Evolutionary conservation across 164 flowering plant genomes (phyloP).

Genomic region (Liquidambar formosana): DNA sequence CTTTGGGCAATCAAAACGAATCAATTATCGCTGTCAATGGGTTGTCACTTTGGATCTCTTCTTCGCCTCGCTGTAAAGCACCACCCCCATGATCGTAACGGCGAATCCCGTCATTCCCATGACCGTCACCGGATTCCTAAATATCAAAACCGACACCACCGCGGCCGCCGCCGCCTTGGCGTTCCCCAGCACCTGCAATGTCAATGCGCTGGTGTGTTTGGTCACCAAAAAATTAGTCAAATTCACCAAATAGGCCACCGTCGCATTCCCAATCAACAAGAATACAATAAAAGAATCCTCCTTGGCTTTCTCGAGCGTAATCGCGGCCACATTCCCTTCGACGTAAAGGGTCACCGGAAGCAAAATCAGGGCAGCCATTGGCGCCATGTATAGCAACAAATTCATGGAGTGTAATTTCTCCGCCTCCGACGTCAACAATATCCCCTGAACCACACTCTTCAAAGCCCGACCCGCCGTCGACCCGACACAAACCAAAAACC

Average conservation of each 20-base stretch:
- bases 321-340: constrained; percentile 74
- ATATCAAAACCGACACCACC: constrained; percentile 85
- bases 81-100: constrained; percentile 92
- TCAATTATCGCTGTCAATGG: constrained; percentile 30
- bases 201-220: constrained; percentile 91
- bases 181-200: constrained; percentile 90
- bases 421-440: constrained; percentile 66
- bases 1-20: constrained; percentile 21
- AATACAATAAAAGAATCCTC: constrained; percentile 55
- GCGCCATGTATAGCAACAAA: constrained; percentile 89
- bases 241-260: constrained; percentile 94
- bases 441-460: constrained; percentile 90
- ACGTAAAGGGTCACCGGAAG: constrained; percentile 72
- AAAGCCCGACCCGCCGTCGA: constrained; percentile 89
- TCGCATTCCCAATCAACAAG: constrained; percentile 72
- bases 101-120: constrained; percentile 94
- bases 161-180: constrained; percentile 98
- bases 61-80: constrained; percentile 91
- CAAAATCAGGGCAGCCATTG: constrained; percentile 80
- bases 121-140: constrained; percentile 86
- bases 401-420: constrained; percentile 95
- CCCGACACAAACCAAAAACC: constrained; percentile 76
- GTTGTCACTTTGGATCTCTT: constrained; percentile 64
- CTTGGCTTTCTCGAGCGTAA: constrained; percentile 63
- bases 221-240: constrained; percentile 92